phyloP scores from a whole-genome alignment of 164 flowering plant genomes.

The Buxus sempervirens region DNA sequence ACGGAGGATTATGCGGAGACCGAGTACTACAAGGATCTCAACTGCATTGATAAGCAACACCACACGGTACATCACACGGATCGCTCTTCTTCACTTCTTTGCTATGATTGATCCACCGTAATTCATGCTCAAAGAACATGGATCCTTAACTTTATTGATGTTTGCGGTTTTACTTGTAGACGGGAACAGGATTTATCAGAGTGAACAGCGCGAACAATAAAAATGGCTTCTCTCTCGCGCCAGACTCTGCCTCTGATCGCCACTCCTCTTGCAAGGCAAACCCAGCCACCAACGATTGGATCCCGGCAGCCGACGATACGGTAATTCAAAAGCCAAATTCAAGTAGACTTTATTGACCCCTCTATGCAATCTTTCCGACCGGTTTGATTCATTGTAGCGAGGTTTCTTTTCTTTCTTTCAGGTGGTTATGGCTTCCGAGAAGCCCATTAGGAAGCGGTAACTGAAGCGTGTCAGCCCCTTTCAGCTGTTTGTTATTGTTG shows the following conservation, averaged over 20 bases:
- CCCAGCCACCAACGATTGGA: slow-evolving; percentile 95
- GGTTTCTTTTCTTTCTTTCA: slow-evolving; percentile 16
- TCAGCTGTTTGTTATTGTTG: no score
- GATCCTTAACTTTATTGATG: no score
- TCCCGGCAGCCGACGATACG: slow-evolving; percentile 47
- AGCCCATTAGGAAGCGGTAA: slow-evolving; percentile 62
- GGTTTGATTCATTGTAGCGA: no score
- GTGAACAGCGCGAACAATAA: slow-evolving; percentile 35
- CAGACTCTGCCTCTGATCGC: slow-evolving; percentile 24
- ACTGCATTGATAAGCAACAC: slow-evolving; percentile 69
- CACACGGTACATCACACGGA: slow-evolving; percentile 58
- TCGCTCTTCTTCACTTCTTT: no score
- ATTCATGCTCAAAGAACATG: no score
- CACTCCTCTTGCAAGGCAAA: slow-evolving; percentile 65
- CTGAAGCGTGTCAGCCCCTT: slow-evolving; percentile 16
- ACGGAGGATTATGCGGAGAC: slow-evolving; percentile 78
- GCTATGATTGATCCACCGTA: no score
- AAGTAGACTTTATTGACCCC: background rate
- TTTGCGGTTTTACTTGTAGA: slow-evolving; percentile 36
- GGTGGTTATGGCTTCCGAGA: slow-evolving; percentile 38
- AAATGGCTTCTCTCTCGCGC: slow-evolving; percentile 30
- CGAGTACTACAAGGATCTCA: slow-evolving; percentile 82
- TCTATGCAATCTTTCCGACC: background rate
- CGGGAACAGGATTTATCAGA: slow-evolving; percentile 84
- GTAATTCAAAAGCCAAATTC: slow-evolving; percentile 21